Conservation (phyloP, 2,329 filamentous ascomycete species). For the Pyricularia grisea region DNA sequence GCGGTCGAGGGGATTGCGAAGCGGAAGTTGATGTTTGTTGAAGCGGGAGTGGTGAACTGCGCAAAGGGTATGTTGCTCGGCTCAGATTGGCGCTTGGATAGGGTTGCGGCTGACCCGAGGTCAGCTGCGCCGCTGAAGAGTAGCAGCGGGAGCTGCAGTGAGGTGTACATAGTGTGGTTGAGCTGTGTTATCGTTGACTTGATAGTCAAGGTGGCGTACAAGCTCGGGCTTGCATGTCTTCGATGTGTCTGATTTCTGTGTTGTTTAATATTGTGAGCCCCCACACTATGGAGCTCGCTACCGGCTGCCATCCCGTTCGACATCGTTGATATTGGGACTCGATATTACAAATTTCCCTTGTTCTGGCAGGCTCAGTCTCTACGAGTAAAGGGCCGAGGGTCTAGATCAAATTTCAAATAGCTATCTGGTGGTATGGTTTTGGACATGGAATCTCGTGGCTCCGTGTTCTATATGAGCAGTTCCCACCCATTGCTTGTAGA, state of each 20-base stretch:
- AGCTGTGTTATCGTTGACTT: background rate
- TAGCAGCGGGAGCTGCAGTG: background rate
- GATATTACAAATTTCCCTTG: background rate
- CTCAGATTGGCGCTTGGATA: too few relatives aligned
- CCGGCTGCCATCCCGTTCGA: background rate
- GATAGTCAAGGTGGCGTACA: background rate
- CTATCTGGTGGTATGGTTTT: background rate
- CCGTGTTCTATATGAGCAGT: background rate
- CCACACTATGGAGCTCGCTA: too few relatives aligned
- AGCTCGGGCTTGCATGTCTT: background rate
- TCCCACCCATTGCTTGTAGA: too few relatives aligned
- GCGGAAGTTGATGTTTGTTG: conserved; percentile 13
- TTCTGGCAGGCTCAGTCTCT: background rate
- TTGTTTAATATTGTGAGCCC: too few relatives aligned
- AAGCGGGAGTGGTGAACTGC: conserved; percentile 9
- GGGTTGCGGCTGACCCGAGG: too few relatives aligned
- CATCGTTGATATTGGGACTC: background rate
- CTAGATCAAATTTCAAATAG: background rate
- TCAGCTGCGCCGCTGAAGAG: too few relatives aligned
- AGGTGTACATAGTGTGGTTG: background rate
- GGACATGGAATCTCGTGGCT: background rate
- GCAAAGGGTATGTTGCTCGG: conserved; percentile 9
- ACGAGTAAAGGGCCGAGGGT: background rate
- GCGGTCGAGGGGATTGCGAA: conserved; percentile 19
- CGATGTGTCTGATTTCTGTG: too few relatives aligned